Evolutionary conservation across 495 filamentous ascomycete species (phyloP), one percentile per base, ranked within the genome.

Genomic region (Penicillium dipodomyicola): DNA sequence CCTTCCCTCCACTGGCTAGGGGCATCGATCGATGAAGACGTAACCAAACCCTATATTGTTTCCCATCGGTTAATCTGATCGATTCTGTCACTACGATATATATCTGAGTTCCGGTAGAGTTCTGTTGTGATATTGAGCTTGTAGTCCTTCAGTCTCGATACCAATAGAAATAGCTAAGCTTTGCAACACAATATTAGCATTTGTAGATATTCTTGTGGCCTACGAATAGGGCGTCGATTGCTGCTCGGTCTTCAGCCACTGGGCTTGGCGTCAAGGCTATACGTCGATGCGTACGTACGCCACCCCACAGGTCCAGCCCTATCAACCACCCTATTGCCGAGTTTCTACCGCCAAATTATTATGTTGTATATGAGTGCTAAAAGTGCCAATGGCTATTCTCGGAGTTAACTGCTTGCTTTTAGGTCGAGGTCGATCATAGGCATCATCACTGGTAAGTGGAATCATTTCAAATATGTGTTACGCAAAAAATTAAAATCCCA

Each of bases 201-300:
- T 25, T 40, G 15, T 2, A 51, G 35, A 11, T 51, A n/a, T 3
- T 23, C 11, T 30, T 17, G 11, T 10, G 32, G 11, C 48, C 4
- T 22, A 35, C 11, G 29, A 33, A 37, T 49, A 2, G 17, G 6
- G 5, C 17, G 30, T 17, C 48, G 25, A 46, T 29, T 9, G 44
- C 2, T 46, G 44, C 0, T 30, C 15, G 35, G 35, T 0, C 22
- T 40, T 41, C 49, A 11, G 49, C 48, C 32, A 12, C 45, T 29
- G n/a, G 48, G 22, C 49, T 51, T 51, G 49, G 49, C 49, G 14
- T 30, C 29, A 51, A 33, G 48, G 48, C 33, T 51, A 8, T 51
- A 33, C 37, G 33, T 39, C 20, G 35, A 51, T 27, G 49, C 49
- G 22, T 41, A 51, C 49, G 35, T 51, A 51, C 7, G 6, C 19